Evolutionary conservation across 495 filamentous ascomycete genomes (phyloP).

Genomic region (Cudoniella acicularis): DNA sequence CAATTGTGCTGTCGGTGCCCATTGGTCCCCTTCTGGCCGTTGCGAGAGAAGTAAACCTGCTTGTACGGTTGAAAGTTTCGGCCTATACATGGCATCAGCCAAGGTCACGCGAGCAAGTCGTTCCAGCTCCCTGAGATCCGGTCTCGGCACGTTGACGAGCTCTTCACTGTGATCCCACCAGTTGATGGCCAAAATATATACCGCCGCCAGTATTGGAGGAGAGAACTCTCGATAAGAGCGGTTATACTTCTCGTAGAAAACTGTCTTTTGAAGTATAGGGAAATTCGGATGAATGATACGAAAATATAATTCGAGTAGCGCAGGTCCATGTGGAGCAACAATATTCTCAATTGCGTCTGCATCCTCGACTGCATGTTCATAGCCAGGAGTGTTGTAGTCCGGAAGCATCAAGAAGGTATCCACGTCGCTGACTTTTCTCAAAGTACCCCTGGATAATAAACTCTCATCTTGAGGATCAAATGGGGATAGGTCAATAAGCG

Average conservation of each 20-base stretch:
- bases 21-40: slow-evolving; percentile 79
- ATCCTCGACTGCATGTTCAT: slow-evolving; percentile 59
- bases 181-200: slow-evolving; percentile 87
- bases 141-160: slow-evolving; percentile 59
- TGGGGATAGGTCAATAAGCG: slow-evolving; percentile 64
- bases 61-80: slow-evolving; percentile 91
- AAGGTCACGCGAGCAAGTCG: slow-evolving; percentile 69
- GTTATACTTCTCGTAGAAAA: slow-evolving; percentile 81
- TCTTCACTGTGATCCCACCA: slow-evolving; percentile 78
- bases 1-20: slow-evolving; percentile 81
- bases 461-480: slow-evolving; percentile 73
- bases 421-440: slow-evolving; percentile 75
- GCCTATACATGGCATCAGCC: slow-evolving; percentile 71
- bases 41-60: slow-evolving; percentile 87
- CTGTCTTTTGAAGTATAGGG: slow-evolving; percentile 82
- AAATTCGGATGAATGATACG: slow-evolving; percentile 84
- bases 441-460: slow-evolving; percentile 59
- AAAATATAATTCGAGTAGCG: slow-evolving; percentile 84
- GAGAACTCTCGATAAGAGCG: slow-evolving; percentile 74
- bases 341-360: slow-evolving; percentile 77
- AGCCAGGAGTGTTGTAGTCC: slow-evolving; percentile 57
- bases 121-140: slow-evolving; percentile 74
- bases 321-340: slow-evolving; percentile 76
- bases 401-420: slow-evolving; percentile 82
- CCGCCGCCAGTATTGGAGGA: slow-evolving; percentile 78